phyloP scores from a whole-genome alignment of 1,139 yeast genomes.

The Suhomyces panamericanus region DNA sequence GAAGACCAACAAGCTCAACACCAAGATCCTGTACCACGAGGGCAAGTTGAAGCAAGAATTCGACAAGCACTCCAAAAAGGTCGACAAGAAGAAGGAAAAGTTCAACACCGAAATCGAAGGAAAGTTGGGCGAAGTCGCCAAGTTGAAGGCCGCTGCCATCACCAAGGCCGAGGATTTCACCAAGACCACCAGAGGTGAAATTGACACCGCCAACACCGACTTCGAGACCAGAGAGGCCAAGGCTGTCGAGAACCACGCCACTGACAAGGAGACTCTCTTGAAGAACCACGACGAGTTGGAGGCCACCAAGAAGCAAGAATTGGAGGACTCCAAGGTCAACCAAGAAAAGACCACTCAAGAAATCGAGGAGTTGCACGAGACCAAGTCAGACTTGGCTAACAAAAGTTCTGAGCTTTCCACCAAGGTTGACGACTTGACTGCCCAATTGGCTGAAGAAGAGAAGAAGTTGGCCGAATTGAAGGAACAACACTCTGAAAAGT shows the following conservation, averaged over 20 bases:
- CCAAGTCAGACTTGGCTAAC: slow-evolving; percentile 43
- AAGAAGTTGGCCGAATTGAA: slow-evolving; percentile 43
- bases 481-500: slow-evolving; percentile 42
- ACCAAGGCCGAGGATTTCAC: slow-evolving; percentile 39
- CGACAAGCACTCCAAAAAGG: slow-evolving; percentile 39
- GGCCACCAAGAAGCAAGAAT: slow-evolving; percentile 50
- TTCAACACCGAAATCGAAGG: slow-evolving; percentile 42
- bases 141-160: slow-evolving; percentile 33
- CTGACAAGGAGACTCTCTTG: slow-evolving; percentile 45
- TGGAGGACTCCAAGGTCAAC: slow-evolving; percentile 47
- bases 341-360: slow-evolving; percentile 50
- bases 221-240: slow-evolving; percentile 47
- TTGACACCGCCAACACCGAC: slow-evolving; percentile 47
- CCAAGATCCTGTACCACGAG: slow-evolving; percentile 45
- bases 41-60: slow-evolving; percentile 44
- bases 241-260: slow-evolving; percentile 49
- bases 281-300: slow-evolving; percentile 50
- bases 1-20: slow-evolving; percentile 40
- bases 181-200: slow-evolving; percentile 40
- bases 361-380: slow-evolving; percentile 46
- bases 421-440: slow-evolving; percentile 44
- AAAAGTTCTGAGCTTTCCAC: slow-evolving; percentile 45
- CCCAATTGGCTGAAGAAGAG: slow-evolving; percentile 41
- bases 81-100: slow-evolving; percentile 43
- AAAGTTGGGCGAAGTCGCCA: slow-evolving; percentile 35